Percentiles rank a stretch among this genome's conserved stretches.
These are phyloP conservation scores for Haplosporangium gracile DNA, from an alignment of 192 early-diverging fungal species.

Conservation along the genomic window DNA sequence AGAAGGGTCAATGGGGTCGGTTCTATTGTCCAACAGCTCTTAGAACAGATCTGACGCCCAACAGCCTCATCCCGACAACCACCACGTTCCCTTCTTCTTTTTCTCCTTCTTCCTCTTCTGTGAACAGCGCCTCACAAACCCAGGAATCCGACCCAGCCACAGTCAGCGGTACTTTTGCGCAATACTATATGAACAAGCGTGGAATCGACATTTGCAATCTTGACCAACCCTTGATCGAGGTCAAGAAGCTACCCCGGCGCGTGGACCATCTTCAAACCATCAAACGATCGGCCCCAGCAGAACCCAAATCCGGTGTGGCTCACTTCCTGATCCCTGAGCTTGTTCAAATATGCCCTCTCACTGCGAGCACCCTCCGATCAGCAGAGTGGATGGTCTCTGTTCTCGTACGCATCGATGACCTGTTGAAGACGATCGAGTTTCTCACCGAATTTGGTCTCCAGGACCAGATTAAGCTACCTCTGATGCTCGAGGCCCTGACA, in stretches of 20 bases:
- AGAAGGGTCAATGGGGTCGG: constrained; percentile 55
- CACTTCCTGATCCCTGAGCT: constrained; percentile 43
- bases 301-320: not conserved
- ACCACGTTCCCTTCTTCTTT: too few species aligned
- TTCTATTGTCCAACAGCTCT: constrained; percentile 52
- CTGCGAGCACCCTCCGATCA: constrained; percentile 58
- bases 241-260: not conserved
- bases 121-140: not conserved
- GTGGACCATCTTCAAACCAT: not conserved
- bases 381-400: constrained; percentile 69
- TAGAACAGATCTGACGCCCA: constrained; percentile 49
- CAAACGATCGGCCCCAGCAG: not conserved
- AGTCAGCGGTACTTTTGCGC: not conserved
- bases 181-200: not conserved
- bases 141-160: not conserved
- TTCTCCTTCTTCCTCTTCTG: not conserved
- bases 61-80: not conserved
- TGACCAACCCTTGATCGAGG: constrained; percentile 15
- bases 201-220: not conserved
- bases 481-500: constrained; percentile 77
- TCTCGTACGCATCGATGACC: constrained; percentile 67
- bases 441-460: constrained; percentile 49
- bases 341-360: constrained; percentile 34
- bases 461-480: constrained; percentile 41
- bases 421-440: constrained; percentile 63